Base-by-base conservation (phyloP, 768 basidiomycete species). In the Lentinula sp. region DNA sequence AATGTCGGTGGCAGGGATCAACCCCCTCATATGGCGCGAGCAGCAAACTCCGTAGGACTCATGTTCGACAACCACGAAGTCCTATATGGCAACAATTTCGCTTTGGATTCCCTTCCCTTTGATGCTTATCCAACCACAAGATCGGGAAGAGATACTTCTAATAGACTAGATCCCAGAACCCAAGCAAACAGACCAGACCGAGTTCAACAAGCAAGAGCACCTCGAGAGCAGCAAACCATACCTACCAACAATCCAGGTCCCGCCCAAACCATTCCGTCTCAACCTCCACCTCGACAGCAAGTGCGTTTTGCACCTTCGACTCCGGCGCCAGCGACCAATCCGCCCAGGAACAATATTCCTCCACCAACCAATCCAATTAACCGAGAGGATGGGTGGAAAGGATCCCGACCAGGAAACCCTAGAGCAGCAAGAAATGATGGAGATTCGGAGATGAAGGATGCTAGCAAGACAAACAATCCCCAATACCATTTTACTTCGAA, bases 291-390 rank as follows among this genome's bases (percentile, higher is more conserved):
- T 16, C 15, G 9, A 13, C 34, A 11, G 28, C 53, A 35, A 37
- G 39, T 55, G 5, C 9, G 18, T 6, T 46, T 46, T 21, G 45
- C 45, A 21, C 45, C 45, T 6, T 6, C 8, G 8, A 1, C 45
- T 6, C 8, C 45, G 6, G 6, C 2, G 23, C 23, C 2, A 23
- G 5, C 8, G 8, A 15, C 16, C 18, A 46, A 23, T 23, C 45
- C 6, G 4, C 18, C 45, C 6, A 46, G 45, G 45, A 46, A 10
- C 8, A 56, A 16, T n/a, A 18, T 61, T 43, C 21, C 55, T 1
- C 54, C 55, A 4, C 61, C 55, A 3, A 13, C 9, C 0, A 57
- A 62, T 50, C 61, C 61, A 10, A 62, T 62, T n/a, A 62, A 62
- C 37, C 5, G n/a, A 5, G 32, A 56, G 5, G 35, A 62, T 1